A percentile compares a stretch with the other conserved stretches of the same genome.
These are phyloP conservation scores for Immersiporthe knoxdaviesiana DNA, from an alignment of 2,329 filamentous ascomycete species.

Conservation along the genomic window DNA sequence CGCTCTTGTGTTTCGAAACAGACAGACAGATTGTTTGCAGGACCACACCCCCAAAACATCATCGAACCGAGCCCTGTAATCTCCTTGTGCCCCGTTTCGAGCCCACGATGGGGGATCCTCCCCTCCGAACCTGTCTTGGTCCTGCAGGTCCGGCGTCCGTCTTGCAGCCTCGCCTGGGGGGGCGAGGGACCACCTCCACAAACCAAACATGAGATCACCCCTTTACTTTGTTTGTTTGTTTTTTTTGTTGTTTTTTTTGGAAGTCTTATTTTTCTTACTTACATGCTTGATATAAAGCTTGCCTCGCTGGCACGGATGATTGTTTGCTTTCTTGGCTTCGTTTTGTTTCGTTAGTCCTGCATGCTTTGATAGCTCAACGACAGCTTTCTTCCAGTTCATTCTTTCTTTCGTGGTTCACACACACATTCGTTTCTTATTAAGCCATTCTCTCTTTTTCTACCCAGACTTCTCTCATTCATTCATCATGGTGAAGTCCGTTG, in stretches of 20 bases:
- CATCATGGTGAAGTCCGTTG: slow-evolving; percentile 23
- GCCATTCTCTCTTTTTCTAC: neutral
- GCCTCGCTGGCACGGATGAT: neutral
- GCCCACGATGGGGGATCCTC: neutral
- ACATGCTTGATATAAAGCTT: slow-evolving; percentile 7
- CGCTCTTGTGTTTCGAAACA: slow-evolving; percentile 12
- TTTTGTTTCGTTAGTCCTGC: slow-evolving; percentile 1
- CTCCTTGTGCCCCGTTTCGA: neutral
- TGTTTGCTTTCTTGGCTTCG: neutral
- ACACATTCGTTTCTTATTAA: neutral
- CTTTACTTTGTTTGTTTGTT: neutral
- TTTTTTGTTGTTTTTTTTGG: neutral
- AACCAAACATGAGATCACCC: neutral
- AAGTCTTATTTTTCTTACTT: too few relatives aligned
- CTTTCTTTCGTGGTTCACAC: neutral
- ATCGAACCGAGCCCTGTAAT: slow-evolving; percentile 14
- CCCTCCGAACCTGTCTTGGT: neutral
- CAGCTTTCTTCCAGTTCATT: slow-evolving; percentile 2
- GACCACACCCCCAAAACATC: slow-evolving; percentile 7
- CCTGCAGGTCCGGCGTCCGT: neutral
- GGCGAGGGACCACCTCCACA: neutral
- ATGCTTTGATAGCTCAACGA: slow-evolving; percentile 13
- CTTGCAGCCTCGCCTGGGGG: slow-evolving; percentile 7
- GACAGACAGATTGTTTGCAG: neutral
- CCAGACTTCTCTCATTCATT: neutral